phyloP scores from a whole-genome alignment of 2,329 filamentous ascomycete genomes.

The Westerdykella ornata region DNA sequence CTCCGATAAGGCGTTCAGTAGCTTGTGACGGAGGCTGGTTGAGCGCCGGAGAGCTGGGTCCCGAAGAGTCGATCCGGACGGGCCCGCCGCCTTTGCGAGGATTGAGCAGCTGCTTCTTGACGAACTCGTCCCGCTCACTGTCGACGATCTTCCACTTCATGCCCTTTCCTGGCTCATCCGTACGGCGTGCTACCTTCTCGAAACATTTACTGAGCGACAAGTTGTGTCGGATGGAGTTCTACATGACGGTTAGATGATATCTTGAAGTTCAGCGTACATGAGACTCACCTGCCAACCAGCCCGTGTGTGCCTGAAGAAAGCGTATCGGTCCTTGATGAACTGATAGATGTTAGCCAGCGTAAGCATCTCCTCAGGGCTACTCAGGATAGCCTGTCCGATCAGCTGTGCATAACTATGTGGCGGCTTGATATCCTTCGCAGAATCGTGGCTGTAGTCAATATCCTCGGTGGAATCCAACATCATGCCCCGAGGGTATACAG shows the following conservation, averaged over 20 bases:
- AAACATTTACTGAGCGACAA: constrained; percentile 92
- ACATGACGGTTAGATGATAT: constrained; percentile 6
- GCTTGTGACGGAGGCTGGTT: constrained; percentile 51
- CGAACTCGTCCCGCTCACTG: constrained; percentile 79
- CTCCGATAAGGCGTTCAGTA: constrained; percentile 42
- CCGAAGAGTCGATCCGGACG: constrained; percentile 52
- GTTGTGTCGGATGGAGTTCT: constrained; percentile 97
- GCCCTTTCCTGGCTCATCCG: constrained; percentile 93
- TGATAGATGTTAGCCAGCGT: constrained; percentile 90
- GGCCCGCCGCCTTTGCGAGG: constrained; percentile 36
- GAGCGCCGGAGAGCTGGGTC: constrained; percentile 60
- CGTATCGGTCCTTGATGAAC: constrained; percentile 84
- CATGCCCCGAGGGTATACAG: constrained; percentile 44
- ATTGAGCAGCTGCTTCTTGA: constrained; percentile 56
- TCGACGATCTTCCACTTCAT: constrained; percentile 98
- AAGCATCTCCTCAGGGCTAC: constrained; percentile 77
- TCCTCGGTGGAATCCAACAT: constrained; percentile 50
- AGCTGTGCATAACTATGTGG: constrained; percentile 94
- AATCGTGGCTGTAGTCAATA: constrained; percentile 73
- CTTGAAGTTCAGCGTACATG: not conserved
- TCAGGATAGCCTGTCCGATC: constrained; percentile 92
- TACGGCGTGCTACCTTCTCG: constrained; percentile 83
- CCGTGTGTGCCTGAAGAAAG: constrained; percentile 82
- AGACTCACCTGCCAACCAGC: constrained; percentile 80
- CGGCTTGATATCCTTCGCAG: constrained; percentile 86